Conservation (phyloP, 345 rosid species). For the Crucihimalaya himalaica region DNA sequence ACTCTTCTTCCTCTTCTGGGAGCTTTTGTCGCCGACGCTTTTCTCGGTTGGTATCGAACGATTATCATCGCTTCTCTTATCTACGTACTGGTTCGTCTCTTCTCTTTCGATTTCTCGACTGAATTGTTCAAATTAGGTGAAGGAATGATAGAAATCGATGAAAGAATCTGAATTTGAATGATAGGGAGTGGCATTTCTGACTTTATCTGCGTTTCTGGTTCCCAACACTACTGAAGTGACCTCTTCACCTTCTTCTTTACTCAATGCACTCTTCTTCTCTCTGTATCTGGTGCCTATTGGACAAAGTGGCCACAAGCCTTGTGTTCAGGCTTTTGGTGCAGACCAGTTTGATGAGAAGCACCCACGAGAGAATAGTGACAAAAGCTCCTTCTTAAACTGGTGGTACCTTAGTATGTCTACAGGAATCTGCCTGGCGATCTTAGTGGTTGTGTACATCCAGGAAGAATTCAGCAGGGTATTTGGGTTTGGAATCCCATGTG, state of each 20-base stretch:
- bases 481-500: slow-evolving; percentile 69
- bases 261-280: slow-evolving; percentile 47
- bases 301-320: slow-evolving; percentile 82
- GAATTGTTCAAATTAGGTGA: too few relatives aligned
- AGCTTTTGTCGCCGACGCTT: slow-evolving; percentile 50
- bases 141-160: not conserved
- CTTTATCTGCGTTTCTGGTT: slow-evolving; percentile 57
- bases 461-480: slow-evolving; percentile 70
- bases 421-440: slow-evolving; percentile 42
- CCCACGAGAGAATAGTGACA: slow-evolving; percentile 47
- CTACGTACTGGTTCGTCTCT: slow-evolving; percentile 41
- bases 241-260: slow-evolving; percentile 31
- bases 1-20: slow-evolving; percentile 49
- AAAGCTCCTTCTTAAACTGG: slow-evolving; percentile 86
- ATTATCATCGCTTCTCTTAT: slow-evolving; percentile 42
- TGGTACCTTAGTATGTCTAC: slow-evolving; percentile 61
- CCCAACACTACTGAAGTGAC: not conserved
- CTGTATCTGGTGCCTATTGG: slow-evolving; percentile 66
- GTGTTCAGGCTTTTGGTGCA: slow-evolving; percentile 87
- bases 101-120: not conserved
- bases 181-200: slow-evolving; percentile 42
- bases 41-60: slow-evolving; percentile 48
- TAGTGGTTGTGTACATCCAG: slow-evolving; percentile 58
- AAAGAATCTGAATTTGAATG: not conserved
- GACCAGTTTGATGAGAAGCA: slow-evolving; percentile 73